Base-by-base conservation (phyloP, 1,284 basidiomycete species). In the Hemileccinum hortonii region DNA sequence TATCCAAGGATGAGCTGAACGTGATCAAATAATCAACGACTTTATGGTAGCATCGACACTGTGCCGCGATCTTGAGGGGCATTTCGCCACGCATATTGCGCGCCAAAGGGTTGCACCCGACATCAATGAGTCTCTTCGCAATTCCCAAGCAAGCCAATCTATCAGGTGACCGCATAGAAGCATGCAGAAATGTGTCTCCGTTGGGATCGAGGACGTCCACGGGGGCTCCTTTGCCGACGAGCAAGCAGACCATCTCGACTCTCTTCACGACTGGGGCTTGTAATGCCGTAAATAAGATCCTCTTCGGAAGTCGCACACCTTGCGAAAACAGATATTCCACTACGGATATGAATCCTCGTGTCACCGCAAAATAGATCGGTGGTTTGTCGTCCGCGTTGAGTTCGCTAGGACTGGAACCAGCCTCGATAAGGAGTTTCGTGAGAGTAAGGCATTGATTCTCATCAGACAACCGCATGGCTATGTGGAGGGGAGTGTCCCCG, bases 271-370 rank as follows among this genome's bases (percentile, higher is more conserved):
- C 0, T 3, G 35, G 30, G 6, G 14, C 35, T 18, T 36, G 57
- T 1, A 38, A 14, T 9, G 48, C 45, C 6, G 42, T 6, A 22
- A 52, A 52, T 9, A 59, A 22, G 10, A 56, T 47, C 18, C 30
- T 52, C 2, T 22, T 16, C 0, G 53, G 57, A 19, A 44, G 57
- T 3, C 4, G 24, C 8, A 36, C 29, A 3, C 12, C 33, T 29
- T 1, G 22, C 8, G 44, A 55, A 19, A 57, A 37, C 3, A 59
- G 32, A 18, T 59, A 56, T 10, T 59, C 33, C 15, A 56, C 53
- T 0, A 56, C 41, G 11, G 44, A 47, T 4, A 59, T 9, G 9
- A 56, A 44, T 24, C 47, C 57, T 8, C 43, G 38, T 2, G 12
- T 12, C 19, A 38, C 37, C n/a, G 37, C 37, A 11, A 38, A 4